Evolutionary conservation across 176 grass and related monocot species (phyloP), one percentile per base, ranked within the genome.

Genomic region (Juncus inflexus): DNA sequence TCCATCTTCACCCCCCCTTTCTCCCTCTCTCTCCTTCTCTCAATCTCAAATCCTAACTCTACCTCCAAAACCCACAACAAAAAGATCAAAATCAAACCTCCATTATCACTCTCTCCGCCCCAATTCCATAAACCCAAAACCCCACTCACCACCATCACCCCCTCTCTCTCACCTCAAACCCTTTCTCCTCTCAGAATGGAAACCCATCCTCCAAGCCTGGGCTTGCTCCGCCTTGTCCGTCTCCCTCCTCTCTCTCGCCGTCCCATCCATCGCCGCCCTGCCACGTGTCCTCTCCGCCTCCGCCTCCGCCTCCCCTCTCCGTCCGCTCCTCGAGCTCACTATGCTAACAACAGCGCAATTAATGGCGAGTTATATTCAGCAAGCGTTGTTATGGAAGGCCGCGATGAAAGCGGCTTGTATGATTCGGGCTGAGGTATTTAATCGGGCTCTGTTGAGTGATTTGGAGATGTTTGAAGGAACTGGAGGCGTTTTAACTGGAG

Each of bases 371-470:
- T 88, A 80, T 70, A 62, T 82, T 71, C 90, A 94, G 55, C 81
- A 85, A 54, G 81, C 78, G 38, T 60, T 88, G 37, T 81, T 94
- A 66, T 94, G 81, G 84, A 81, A 94, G 54, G 84, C 89, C 12
- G 71, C 85, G 35, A 54, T 84, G 38, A 74, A 61, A 56, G 78
- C 72, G 57, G 81, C 66, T 42, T 71, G 8, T 60, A 60, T 67
- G 45, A 69, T 88, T 37, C 84, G 85, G 75, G 76, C 54, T 70
- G 72, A 70, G 64, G 76, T 80, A 60, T 94, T 94, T 74, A 76
- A 85, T 80, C 72, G 81, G 54, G 50, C 88, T 40, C 66, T 94
- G 0, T 60, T 63, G 62, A 83, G 75, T 9, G 90, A 94, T 52
- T 73, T 94, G 28, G 81, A 54, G 28, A 87, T 88, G 55, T 94